Evolutionary conservation across 306 rosid genomes (phyloP), one percentile per base, ranked within the genome.

Genomic region (Prunus fruticosa): DNA sequence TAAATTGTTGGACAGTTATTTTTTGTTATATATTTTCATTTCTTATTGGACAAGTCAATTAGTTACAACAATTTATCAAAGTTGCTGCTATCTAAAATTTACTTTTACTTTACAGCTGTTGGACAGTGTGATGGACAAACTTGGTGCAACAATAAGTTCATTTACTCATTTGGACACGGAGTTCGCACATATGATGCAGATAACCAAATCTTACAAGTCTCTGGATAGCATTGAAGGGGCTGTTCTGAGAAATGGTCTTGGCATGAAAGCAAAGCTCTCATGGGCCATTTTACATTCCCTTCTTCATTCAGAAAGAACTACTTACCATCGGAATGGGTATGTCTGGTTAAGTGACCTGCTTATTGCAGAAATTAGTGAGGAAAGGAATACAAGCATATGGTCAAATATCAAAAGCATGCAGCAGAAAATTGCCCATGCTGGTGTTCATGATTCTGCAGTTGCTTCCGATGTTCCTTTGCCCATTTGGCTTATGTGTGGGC

Each of bases 261-360:
- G 82, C 84, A 80, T 85, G 87, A 83, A 86, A 78, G 91, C 89
- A 53, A 87, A 90, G 75, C 90, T 86, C 43, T 78, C 98, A 41
- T 96, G 99, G 98, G 84, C 91, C 76, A 87, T 93, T 83, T 84
- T 96, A 74, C 98, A 96, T 88, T 92, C 99, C 54, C 98, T 96
- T 80, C 89, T 92, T 82, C 99, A 96, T 86, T 96, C 99, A 61
- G 97, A 88, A 65, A 91, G 93, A 86, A 82, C 81, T 58, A 75
- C 99, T 34, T 96, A 89, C 84, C 97, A 92, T 73, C 90, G 88
- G 75, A 92, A 91, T 86, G 98, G 93, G 49, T 87, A 92, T 77
- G 83, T 88, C 82, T 96, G 99, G 99, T 89, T 96, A 76, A 92
- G 97, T 2, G 99, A 96, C 83, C 88, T 96, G 84, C 99, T 96